Conservation (phyloP, 768 basidiomycete genomes). For the Collybia sordida region DNA sequence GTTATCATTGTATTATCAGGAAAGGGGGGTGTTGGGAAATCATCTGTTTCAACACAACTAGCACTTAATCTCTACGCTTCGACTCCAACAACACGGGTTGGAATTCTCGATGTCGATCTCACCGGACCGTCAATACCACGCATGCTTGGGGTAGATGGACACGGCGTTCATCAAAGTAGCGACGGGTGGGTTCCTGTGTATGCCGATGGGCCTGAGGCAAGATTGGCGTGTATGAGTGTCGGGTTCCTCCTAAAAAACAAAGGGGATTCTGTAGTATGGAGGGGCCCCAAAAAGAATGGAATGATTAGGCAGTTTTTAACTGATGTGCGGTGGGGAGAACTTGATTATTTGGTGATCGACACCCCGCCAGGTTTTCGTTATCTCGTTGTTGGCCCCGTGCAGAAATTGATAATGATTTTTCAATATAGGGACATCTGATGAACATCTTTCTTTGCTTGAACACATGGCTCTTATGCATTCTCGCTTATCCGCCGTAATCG, state of each 20-base stretch:
- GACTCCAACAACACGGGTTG: slow-evolving; percentile 67
- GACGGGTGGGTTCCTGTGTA: slow-evolving; percentile 99
- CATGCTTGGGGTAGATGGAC: slow-evolving; percentile 89
- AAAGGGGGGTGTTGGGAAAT: slow-evolving; percentile 98
- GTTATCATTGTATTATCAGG: slow-evolving; percentile 94
- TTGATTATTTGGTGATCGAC: slow-evolving; percentile 92
- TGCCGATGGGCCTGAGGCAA: slow-evolving; percentile 72
- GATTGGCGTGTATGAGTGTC: slow-evolving; percentile 94
- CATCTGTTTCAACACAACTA: slow-evolving; percentile 90
- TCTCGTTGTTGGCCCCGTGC: slow-evolving; percentile 7
- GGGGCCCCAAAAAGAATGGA: slow-evolving; percentile 97
- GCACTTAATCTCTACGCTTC: slow-evolving; percentile 82
- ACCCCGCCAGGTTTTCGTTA: slow-evolving; percentile 86
- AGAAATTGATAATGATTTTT: slow-evolving; percentile 17
- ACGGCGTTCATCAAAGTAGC: slow-evolving; percentile 88
- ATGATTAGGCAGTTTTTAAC: slow-evolving; percentile 96
- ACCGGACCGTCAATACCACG: slow-evolving; percentile 94
- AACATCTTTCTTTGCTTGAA: slow-evolving; percentile 93
- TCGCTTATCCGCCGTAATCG: slow-evolving; percentile 81
- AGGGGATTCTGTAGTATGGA: slow-evolving; percentile 94
- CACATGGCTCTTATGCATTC: slow-evolving; percentile 85
- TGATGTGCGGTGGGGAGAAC: slow-evolving; percentile 93
- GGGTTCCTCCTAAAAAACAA: slow-evolving; percentile 90
- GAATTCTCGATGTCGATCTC: slow-evolving; percentile 92
- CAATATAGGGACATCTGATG: slow-evolving; percentile 90